Percentiles rank a stretch among this genome's conserved stretches.
Evolutionary conservation across 1,284 basidiomycete genomes (phyloP).

Genomic region (Termitomyces sp.): DNA sequence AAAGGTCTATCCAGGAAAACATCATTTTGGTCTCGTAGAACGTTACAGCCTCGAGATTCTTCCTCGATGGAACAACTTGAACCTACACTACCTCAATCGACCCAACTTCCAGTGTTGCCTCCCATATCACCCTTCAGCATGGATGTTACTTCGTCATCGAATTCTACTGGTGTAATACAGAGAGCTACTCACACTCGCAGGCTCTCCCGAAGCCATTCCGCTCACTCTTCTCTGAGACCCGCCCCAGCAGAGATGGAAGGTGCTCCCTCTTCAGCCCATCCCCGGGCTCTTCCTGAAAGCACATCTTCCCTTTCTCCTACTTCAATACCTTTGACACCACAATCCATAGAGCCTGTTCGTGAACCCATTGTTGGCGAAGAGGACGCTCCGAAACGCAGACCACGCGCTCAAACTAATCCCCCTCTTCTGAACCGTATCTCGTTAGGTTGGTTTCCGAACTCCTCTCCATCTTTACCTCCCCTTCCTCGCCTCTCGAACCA

Average conservation of each 20-base stretch:
- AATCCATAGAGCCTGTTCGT: slow-evolving; percentile 15
- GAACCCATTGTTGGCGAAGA: slow-evolving; percentile 10
- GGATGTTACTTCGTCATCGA: slow-evolving; percentile 30
- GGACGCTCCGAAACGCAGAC: slow-evolving; percentile 30
- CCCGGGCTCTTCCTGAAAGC: slow-evolving; percentile 17
- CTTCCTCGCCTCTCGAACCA: slow-evolving; percentile 10
- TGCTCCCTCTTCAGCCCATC: slow-evolving; percentile 18
- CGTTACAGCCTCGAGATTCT: slow-evolving; percentile 17
- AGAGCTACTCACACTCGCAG: slow-evolving; percentile 30
- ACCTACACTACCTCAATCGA: slow-evolving; percentile 19
- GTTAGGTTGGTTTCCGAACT: slow-evolving; percentile 51
- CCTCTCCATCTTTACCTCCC: slow-evolving; percentile 16
- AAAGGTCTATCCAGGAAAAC: slow-evolving; percentile 47
- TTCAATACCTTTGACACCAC: slow-evolving; percentile 16
- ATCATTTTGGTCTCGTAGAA: slow-evolving; percentile 43
- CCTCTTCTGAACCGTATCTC: slow-evolving; percentile 68
- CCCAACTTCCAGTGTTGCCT: slow-evolving; percentile 43
- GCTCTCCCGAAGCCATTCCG: slow-evolving; percentile 50
- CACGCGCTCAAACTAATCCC: slow-evolving; percentile 65
- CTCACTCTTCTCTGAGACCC: slow-evolving; percentile 29
- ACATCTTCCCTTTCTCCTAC: slow-evolving; percentile 16
- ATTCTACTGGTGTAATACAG: slow-evolving; percentile 18
- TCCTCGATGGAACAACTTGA: slow-evolving; percentile 2
- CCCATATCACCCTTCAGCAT: slow-evolving; percentile 51
- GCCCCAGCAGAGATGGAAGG: slow-evolving; percentile 19